Conservation (phyloP, 768 basidiomycete genomes). For the Rhodotorula paludigena region DNA sequence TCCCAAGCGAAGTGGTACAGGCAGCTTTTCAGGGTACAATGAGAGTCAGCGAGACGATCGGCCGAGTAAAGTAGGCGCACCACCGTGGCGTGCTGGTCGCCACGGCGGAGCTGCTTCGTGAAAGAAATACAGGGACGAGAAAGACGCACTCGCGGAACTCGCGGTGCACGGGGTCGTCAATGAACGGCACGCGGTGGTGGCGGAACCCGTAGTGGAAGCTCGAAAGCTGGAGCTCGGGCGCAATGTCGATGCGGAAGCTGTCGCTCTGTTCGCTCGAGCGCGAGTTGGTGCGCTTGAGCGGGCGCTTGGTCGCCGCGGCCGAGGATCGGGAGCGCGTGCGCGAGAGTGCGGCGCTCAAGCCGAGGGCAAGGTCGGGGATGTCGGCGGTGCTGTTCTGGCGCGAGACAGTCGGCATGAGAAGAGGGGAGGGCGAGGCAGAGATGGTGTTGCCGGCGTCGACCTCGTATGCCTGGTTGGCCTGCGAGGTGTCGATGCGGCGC, state of each 20-base stretch:
- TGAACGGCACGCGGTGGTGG: slow-evolving; percentile 30
- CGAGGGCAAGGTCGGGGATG: slow-evolving; percentile 35
- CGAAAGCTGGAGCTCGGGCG: slow-evolving; percentile 53
- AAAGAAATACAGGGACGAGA: slow-evolving; percentile 1
- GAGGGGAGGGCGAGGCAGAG: slow-evolving; percentile 42
- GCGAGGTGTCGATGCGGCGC: slow-evolving; percentile 58
- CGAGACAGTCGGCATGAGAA: slow-evolving; percentile 44
- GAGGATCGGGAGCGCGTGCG: background rate
- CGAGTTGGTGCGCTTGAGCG: slow-evolving; percentile 13
- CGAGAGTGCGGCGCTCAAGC: slow-evolving; percentile 39
- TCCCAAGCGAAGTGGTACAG: slow-evolving; percentile 52
- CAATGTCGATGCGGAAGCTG: slow-evolving; percentile 51
- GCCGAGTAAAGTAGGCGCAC: slow-evolving; percentile 41
- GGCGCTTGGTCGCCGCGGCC: background rate
- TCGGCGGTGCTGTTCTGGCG: slow-evolving; percentile 49
- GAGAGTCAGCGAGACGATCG: background rate
- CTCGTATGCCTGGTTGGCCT: slow-evolving; percentile 59
- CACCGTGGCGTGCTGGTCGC: no score
- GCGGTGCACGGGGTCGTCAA: slow-evolving; percentile 57
- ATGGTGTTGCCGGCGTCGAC: slow-evolving; percentile 58
- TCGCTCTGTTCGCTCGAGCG: slow-evolving; percentile 32
- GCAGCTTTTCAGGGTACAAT: no score
- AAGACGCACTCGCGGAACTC: slow-evolving; percentile 52
- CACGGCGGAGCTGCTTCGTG: background rate
- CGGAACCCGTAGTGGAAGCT: slow-evolving; percentile 62